Evolutionary conservation across 805 yeast genomes (phyloP), one percentile per base, ranked within the genome.

Genomic region (Saccharomycopsis microspora): DNA sequence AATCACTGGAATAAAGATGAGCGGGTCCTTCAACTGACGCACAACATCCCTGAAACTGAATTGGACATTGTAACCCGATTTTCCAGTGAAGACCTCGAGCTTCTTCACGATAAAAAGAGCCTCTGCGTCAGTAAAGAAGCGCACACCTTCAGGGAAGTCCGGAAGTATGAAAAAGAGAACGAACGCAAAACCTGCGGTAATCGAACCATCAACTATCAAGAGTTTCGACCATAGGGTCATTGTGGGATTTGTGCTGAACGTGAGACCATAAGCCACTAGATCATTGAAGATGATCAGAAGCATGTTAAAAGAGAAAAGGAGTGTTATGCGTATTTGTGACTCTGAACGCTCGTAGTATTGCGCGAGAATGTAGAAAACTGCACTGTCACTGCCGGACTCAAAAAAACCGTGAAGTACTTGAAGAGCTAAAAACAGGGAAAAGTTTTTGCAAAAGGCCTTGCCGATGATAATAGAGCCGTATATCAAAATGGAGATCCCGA

Each of bases 141-240:
- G 66, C 11, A 80, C 75, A 50, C 77, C 75, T 62, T 82, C 88
- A 3, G 88, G 88, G 70, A 81, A 81, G 60, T 82, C 86, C 11
- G 84, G 75, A 50, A 82, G 69, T 41, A 70, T 58, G 57, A 80
- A 77, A 47, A 59, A 65, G 31, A 69, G 59, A 9, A 64, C 59
- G n/a, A 34, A 34, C 35, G 68, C 9, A n/a, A 2, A 11, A 27
- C 11, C n/a, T 37, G 48, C 45, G 4, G 67, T 63, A 40, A 70
- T 59, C 43, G 72, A 59, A 9, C 79, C 78, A 52, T 75, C 78
- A 47, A 74, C 63, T 35, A 74, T 70, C 53, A 71, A 74, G 43
- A 73, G 64, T 78, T 78, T 74, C 57, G 70, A 64, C 79, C 79
- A 74, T 4, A 68, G 61, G 31, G 60, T 58, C 3, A 52, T 57